A percentile compares a stretch with the other conserved stretches of the same genome.
These are phyloP conservation scores for Rhypophila decipiens DNA, from an alignment of 495 filamentous ascomycete species.

Conservation along the genomic window DNA sequence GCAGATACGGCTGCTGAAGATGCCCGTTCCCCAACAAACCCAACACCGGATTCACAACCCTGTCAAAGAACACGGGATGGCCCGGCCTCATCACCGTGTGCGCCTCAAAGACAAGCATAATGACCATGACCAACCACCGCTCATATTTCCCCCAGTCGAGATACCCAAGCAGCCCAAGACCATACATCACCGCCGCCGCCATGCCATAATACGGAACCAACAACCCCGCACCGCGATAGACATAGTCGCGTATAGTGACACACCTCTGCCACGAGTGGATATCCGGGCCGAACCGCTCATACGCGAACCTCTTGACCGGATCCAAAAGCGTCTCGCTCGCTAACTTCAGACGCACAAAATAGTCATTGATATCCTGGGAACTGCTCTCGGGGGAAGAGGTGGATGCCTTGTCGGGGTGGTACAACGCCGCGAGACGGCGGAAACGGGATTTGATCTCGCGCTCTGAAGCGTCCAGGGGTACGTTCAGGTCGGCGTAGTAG, in stretches of 20 bases:
- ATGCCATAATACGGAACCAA: constrained; percentile 59
- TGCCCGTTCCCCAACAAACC: constrained; percentile 30
- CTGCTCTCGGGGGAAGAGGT: constrained; percentile 11
- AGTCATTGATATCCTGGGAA: constrained; percentile 41
- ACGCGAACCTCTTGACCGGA: constrained; percentile 78
- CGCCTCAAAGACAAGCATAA: constrained; percentile 66
- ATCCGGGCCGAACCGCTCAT: constrained; percentile 83
- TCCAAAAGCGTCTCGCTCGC: constrained; percentile 80
- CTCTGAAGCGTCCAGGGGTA: constrained; percentile 63
- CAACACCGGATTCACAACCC: constrained; percentile 59
- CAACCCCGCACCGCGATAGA: constrained; percentile 54
- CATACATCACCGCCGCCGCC: constrained; percentile 55
- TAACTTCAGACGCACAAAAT: constrained; percentile 75
- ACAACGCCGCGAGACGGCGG: constrained; percentile 71
- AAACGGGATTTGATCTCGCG: constrained; percentile 77
- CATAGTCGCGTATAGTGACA: constrained; percentile 65
- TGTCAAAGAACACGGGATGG: constrained; percentile 48
- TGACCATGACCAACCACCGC: constrained; percentile 73
- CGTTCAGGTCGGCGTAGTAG: constrained; percentile 70
- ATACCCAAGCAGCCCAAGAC: constrained; percentile 70
- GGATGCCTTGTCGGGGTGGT: constrained; percentile 79
- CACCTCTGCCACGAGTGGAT: constrained; percentile 55
- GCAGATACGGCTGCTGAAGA: constrained; percentile 62
- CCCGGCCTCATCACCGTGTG: constrained; percentile 63
- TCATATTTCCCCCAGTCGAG: constrained; percentile 81